Evolutionary conservation across 2,329 filamentous ascomycete genomes (phyloP), one percentile per base, ranked within the genome.

Genomic region (Curvularia eragrostidis): DNA sequence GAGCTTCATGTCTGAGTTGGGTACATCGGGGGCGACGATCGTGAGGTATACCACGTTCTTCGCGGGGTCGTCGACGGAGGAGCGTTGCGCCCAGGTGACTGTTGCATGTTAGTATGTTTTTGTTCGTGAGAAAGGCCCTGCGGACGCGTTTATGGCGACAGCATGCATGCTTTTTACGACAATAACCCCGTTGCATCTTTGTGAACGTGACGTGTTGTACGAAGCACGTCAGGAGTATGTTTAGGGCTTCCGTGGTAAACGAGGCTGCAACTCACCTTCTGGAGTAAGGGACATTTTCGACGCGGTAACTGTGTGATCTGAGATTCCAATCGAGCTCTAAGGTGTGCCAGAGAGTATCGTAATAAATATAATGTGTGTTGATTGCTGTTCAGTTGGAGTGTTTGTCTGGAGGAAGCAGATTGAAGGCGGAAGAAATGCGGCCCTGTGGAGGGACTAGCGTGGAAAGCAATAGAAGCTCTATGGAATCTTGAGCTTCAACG

Each of bases 71-170:
- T 83, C 83, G 70, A 80, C 83, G 75, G 89, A 95, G 46, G 94
- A 98, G 84, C 95, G 93, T 84, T 99, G 95, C 67, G 95, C 94
- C 95, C 95, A 99, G 80, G 93, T 90, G 71, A 99, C 95, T 98
- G 73, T 58, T 19, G 28, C 18, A 46, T 59, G 62, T 75, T 63
- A 76, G 71, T 39, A 48, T 48, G 1, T 34, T 32, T 42, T 13
- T 12, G 34, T 21, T 43, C 7, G 7, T n/a, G 23, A 28, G 36
- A 21, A 43, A 58, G 38, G 48, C 58, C 55, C 49, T 54, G 48
- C 24, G 15, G 38, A 44, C 54, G 61, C 51, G 56, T n/a, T 18
- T 19, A 18, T 28, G 19, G 12, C 41, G 15, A 47, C 42, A 39
- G 46, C 46, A 12, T n/a, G n/a, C 43, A 21, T 21, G 19, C 18